Evolutionary conservation across 495 filamentous ascomycete species (phyloP).

Genomic region (Bryoglossum gracile): DNA sequence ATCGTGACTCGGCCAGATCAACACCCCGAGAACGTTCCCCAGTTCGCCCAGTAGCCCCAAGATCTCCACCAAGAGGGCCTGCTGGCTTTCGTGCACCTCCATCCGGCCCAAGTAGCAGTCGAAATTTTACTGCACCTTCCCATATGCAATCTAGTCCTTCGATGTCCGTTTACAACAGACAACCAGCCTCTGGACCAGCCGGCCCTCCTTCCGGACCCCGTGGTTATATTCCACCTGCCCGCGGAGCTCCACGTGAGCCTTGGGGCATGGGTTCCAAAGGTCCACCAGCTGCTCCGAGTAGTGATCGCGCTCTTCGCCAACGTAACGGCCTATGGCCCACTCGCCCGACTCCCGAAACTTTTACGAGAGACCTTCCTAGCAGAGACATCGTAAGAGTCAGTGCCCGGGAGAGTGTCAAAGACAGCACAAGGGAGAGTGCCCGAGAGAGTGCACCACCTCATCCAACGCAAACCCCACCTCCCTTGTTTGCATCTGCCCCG

Average conservation of each 20-base stretch:
- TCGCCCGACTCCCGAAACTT: slow-evolving; percentile 4
- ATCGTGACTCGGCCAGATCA: slow-evolving; percentile 16
- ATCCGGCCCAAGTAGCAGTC: slow-evolving; percentile 18
- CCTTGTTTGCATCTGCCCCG: slow-evolving; percentile 3
- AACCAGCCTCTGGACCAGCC: slow-evolving; percentile 8
- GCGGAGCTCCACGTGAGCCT: slow-evolving; percentile 8
- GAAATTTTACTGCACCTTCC: slow-evolving; percentile 24
- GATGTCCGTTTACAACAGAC: slow-evolving; percentile 14
- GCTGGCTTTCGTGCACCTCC: slow-evolving; percentile 21
- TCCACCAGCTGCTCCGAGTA: no score
- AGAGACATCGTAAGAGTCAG: no score
- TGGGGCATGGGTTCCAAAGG: slow-evolving; percentile 13
- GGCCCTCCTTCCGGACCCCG: slow-evolving; percentile 26
- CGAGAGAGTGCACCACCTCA: no score
- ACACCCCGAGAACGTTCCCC: slow-evolving; percentile 24
- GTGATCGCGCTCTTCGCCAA: slow-evolving; percentile 8
- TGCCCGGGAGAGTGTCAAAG: no score
- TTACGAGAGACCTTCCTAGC: slow-evolving; percentile 5
- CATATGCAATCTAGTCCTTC: slow-evolving; percentile 1
- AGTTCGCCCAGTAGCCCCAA: slow-evolving; percentile 11
- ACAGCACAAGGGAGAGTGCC: no score
- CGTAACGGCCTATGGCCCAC: slow-evolving; percentile 15
- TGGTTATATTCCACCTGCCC: slow-evolving; percentile 16
- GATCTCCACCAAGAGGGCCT: slow-evolving; percentile 26
- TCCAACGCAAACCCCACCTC: no score